Conservation (phyloP, 2,329 filamentous ascomycete genomes). For the Rugonectria rugulosa region DNA sequence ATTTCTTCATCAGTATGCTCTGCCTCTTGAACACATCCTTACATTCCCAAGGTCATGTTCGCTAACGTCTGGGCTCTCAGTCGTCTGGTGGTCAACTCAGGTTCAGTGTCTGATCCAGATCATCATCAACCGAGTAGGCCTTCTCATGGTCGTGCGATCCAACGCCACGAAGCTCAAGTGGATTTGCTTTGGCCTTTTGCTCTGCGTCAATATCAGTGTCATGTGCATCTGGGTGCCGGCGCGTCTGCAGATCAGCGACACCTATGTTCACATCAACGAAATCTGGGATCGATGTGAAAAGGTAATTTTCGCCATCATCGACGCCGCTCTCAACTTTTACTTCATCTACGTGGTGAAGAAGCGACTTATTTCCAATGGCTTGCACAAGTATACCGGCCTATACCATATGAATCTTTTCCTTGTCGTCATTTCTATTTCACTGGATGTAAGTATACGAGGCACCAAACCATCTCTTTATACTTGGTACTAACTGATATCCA, state of each 20-base stretch:
- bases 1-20: constrained; percentile 32
- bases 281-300: constrained; percentile 60
- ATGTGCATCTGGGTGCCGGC: constrained; percentile 60
- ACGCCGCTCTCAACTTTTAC: constrained; percentile 54
- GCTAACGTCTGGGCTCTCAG: constrained; percentile 24
- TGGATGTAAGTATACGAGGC: too few relatives aligned
- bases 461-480: background rate
- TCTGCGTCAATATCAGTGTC: constrained; percentile 55
- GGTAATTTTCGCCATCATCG: constrained; percentile 54
- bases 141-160: constrained; percentile 51
- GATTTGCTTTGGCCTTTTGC: too few relatives aligned
- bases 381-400: constrained; percentile 57
- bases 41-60: too few relatives aligned
- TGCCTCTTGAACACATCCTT: background rate
- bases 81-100: constrained; percentile 46
- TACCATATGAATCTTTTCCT: constrained; percentile 36
- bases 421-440: background rate
- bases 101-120: constrained; percentile 56
- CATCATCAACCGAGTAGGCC: constrained; percentile 57
- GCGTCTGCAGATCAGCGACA: constrained; percentile 48
- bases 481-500: background rate
- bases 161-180: constrained; percentile 49
- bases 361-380: constrained; percentile 54
- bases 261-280: constrained; percentile 51
- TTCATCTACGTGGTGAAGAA: constrained; percentile 53